phyloP scores from a whole-genome alignment of 2,329 filamentous ascomycete genomes.

The Ophiostoma australiae region DNA sequence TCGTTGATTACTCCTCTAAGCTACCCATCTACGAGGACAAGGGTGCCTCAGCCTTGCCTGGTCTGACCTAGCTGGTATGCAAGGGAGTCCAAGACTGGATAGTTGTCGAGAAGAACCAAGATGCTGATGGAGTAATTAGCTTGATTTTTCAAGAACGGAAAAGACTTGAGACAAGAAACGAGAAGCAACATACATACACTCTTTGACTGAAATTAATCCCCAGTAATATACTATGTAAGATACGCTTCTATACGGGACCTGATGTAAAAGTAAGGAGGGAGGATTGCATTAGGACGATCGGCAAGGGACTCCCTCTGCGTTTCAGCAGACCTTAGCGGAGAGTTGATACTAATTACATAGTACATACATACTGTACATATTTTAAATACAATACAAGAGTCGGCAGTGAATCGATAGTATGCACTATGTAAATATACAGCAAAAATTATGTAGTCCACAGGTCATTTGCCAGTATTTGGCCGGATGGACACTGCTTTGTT shows the following conservation, averaged over 20 bases:
- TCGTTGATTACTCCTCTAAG: too few species aligned
- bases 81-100: conserved; percentile 7
- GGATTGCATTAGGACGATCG: background rate
- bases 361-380: too few species aligned
- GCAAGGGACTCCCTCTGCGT: background rate
- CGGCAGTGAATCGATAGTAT: background rate
- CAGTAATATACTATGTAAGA: too few species aligned
- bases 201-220: too few species aligned
- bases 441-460: background rate
- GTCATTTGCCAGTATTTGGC: background rate
- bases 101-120: background rate
- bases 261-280: background rate
- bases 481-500: background rate
- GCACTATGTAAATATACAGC: too few species aligned
- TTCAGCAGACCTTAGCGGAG: background rate
- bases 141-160: too few species aligned
- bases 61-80: conserved; percentile 17
- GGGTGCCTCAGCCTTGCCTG: conserved; percentile 17
- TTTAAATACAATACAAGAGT: too few species aligned
- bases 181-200: background rate
- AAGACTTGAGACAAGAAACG: background rate
- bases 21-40: background rate
- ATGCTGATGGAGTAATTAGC: background rate
- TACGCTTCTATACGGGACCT: too few species aligned
- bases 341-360: background rate